Percentiles rank a stretch among this genome's conserved stretches.
phyloP scores from a whole-genome alignment of 163 green algal genomes.

The Smithsoniella earleae region DNA sequence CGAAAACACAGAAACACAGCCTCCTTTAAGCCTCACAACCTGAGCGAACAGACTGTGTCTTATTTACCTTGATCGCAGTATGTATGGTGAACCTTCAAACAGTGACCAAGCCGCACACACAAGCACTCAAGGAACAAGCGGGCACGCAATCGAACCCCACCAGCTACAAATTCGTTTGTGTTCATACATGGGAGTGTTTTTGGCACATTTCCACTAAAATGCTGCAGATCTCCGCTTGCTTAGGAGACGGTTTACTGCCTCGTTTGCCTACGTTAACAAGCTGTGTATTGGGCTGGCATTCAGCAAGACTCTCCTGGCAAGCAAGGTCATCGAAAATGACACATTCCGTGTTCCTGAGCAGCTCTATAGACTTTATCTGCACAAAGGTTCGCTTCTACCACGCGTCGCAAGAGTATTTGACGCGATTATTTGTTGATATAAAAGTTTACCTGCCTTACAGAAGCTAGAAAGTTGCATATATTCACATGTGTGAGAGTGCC shows the following conservation, averaged over 20 bases:
- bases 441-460: no score
- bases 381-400: background rate
- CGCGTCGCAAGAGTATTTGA: background rate
- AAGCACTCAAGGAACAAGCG: no score
- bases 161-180: no score
- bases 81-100: background rate
- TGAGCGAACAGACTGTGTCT: background rate
- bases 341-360: slow-evolving; percentile 41
- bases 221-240: slow-evolving; percentile 41
- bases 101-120: no score
- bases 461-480: no score
- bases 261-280: slow-evolving; percentile 49
- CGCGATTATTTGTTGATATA: no score
- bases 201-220: slow-evolving; percentile 40
- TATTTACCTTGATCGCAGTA: background rate
- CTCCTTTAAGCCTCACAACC: slow-evolving; percentile 52
- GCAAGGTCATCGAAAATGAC: slow-evolving; percentile 53
- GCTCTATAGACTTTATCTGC: slow-evolving; percentile 39
- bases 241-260: slow-evolving; percentile 34
- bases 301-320: slow-evolving; percentile 26
- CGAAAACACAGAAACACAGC: slow-evolving; percentile 47
- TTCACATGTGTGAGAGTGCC: no score
- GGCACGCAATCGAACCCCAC: no score
- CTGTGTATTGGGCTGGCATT: slow-evolving; percentile 31
- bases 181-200: background rate